Evolutionary conservation across 306 rosid species (phyloP).

Genomic region (Hippophae gyantsensis): DNA sequence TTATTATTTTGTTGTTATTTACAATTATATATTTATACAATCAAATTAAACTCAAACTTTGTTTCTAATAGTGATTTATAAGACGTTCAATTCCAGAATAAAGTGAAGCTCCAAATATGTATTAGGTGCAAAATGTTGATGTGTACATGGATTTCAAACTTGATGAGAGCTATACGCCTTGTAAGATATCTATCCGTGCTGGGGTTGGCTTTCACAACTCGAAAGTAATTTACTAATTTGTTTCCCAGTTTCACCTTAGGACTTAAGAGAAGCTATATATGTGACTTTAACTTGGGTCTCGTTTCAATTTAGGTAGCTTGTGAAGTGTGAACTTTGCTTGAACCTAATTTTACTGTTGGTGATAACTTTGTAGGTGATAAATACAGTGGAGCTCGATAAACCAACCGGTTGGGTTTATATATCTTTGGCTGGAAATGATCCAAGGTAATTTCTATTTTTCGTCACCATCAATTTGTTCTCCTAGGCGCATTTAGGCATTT

Average conservation of each 20-base stretch:
- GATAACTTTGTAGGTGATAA: slow-evolving; percentile 81
- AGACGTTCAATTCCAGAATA: slow-evolving; percentile 77
- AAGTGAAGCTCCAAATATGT: slow-evolving; percentile 70
- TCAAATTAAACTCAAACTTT: too few relatives aligned
- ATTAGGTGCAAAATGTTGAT: slow-evolving; percentile 14
- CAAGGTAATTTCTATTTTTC: slow-evolving; percentile 36
- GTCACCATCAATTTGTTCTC: too few relatives aligned
- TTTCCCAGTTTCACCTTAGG: background rate
- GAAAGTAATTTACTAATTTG: slow-evolving; percentile 51
- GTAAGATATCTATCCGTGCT: slow-evolving; percentile 71
- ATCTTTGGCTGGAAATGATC: slow-evolving; percentile 72
- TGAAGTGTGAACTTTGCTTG: too few relatives aligned
- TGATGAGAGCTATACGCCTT: slow-evolving; percentile 90
- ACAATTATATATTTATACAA: too few relatives aligned
- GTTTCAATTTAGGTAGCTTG: background rate
- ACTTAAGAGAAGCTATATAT: too few relatives aligned
- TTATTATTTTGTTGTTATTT: too few relatives aligned
- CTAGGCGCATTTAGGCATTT: too few relatives aligned
- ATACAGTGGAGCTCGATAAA: slow-evolving; percentile 69
- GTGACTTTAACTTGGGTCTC: too few relatives aligned
- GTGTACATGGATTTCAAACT: slow-evolving; percentile 83
- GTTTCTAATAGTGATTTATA: too few relatives aligned
- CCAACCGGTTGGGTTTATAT: slow-evolving; percentile 89
- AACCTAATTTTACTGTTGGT: slow-evolving; percentile 4
- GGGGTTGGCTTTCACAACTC: slow-evolving; percentile 93